These are phyloP conservation scores for Yarrowia keelungensis DNA, from an alignment of 805 yeast species.

Conservation along the genomic window DNA sequence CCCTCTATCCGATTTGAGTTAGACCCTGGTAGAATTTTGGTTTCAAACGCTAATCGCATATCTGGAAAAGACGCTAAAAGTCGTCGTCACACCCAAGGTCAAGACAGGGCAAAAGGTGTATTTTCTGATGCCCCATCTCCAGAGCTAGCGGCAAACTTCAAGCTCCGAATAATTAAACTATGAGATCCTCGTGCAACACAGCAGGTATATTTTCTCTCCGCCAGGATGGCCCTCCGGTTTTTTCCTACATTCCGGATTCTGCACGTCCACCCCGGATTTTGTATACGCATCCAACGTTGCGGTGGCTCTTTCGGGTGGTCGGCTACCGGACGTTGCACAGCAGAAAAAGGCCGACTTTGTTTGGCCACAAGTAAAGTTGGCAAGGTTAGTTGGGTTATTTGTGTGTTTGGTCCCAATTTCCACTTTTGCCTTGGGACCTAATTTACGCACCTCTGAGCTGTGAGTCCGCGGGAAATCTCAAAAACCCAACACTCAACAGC, in stretches of 20 bases:
- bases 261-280: constrained; percentile 25
- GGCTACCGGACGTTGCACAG: constrained; percentile 6
- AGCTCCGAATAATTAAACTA: constrained; percentile 7
- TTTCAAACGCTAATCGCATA: not conserved
- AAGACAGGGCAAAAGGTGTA: constrained; percentile 12
- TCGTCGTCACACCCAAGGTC: not conserved
- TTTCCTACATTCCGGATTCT: constrained; percentile 29
- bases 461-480: not conserved
- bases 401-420: not conserved
- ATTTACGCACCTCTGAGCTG: constrained; percentile 18
- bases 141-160: not conserved
- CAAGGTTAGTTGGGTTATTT: not conserved
- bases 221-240: not conserved
- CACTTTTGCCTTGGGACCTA: constrained; percentile 9
- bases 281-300: constrained; percentile 1
- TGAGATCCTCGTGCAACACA: not conserved
- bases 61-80: too few relatives aligned
- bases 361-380: not conserved
- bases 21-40: not conserved
- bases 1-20: constrained; percentile 24
- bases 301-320: constrained; percentile 22
- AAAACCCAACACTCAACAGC: constrained; percentile 33
- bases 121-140: not conserved
- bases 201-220: not conserved
- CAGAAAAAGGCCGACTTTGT: not conserved